Evolutionary conservation across 768 basidiomycete species (phyloP).

Genomic region (Macrolepiota dolichaula): DNA sequence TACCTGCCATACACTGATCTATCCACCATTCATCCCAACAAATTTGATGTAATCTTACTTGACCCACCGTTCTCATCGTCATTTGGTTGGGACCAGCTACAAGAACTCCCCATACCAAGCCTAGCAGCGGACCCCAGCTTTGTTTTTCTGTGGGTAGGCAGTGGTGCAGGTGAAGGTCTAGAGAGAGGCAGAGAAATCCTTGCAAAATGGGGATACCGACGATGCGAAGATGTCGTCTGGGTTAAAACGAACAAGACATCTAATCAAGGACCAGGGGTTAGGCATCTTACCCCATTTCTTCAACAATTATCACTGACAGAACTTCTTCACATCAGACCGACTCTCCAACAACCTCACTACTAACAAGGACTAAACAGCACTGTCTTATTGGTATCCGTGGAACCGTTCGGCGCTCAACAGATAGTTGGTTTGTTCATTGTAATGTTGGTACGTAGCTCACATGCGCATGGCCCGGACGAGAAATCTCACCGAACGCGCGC

Average conservation of each 20-base stretch:
- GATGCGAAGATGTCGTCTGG: slow-evolving; percentile 99
- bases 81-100: slow-evolving; percentile 82
- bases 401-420: slow-evolving; percentile 91
- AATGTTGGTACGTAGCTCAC: slow-evolving; percentile 73
- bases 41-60: slow-evolving; percentile 90
- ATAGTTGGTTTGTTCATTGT: slow-evolving; percentile 97
- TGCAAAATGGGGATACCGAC: slow-evolving; percentile 89
- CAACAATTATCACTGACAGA: slow-evolving; percentile 2
- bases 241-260: slow-evolving; percentile 82
- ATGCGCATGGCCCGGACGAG: background rate
- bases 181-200: slow-evolving; percentile 90
- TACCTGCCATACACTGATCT: slow-evolving; percentile 66
- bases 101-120: slow-evolving; percentile 75
- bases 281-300: slow-evolving; percentile 21
- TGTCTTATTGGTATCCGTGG: slow-evolving; percentile 97
- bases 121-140: slow-evolving; percentile 92
- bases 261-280: slow-evolving; percentile 73
- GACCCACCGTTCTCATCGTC: slow-evolving; percentile 88
- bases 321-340: slow-evolving; percentile 54
- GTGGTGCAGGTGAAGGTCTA: slow-evolving; percentile 84
- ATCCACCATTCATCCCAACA: slow-evolving; percentile 52
- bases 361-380: slow-evolving; percentile 92
- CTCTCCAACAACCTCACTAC: slow-evolving; percentile 78
- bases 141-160: slow-evolving; percentile 94
- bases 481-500: background rate